phyloP scores from a whole-genome alignment of 768 basidiomycete species.

The Lentinula raphanica region DNA sequence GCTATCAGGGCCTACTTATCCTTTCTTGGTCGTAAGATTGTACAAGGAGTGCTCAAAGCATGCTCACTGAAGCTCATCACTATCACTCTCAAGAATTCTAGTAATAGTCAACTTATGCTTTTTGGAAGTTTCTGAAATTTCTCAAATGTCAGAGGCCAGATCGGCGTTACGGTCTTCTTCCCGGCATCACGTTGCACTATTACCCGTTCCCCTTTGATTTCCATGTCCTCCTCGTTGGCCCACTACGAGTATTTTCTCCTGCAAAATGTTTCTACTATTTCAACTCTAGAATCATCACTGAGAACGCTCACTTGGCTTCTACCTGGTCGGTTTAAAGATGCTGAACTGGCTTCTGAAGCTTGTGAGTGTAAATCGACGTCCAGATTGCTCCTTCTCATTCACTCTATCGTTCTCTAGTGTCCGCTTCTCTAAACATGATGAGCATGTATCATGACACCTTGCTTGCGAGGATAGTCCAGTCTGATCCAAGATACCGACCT shows the following conservation, averaged over 20 bases:
- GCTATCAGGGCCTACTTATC: no score
- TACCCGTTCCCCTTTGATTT: neutral
- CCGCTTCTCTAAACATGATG: constrained; percentile 78
- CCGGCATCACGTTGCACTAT: neutral
- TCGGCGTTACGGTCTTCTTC: neutral
- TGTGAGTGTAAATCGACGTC: constrained; percentile 49
- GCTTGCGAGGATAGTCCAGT: constrained; percentile 61
- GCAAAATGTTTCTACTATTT: constrained; percentile 79
- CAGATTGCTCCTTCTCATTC: neutral
- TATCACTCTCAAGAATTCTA: no score
- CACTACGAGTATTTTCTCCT: constrained; percentile 82
- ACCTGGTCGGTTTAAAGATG: constrained; percentile 95
- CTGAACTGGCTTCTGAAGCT: constrained; percentile 91
- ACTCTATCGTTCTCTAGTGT: constrained; percentile 50
- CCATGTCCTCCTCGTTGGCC: constrained; percentile 60
- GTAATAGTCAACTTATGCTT: no score
- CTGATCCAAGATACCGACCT: constrained; percentile 64
- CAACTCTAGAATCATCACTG: constrained; percentile 82
- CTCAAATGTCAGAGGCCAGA: neutral
- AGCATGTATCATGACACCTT: constrained; percentile 95
- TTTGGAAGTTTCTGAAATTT: no score
- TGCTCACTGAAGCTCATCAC: no score
- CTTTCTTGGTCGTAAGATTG: no score
- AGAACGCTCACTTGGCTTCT: constrained; percentile 93
- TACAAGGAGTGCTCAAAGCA: no score